These are phyloP conservation scores for Neophaeococcomyces mojaviensis DNA, from an alignment of 2,329 filamentous ascomycete genomes.

Conservation along the genomic window DNA sequence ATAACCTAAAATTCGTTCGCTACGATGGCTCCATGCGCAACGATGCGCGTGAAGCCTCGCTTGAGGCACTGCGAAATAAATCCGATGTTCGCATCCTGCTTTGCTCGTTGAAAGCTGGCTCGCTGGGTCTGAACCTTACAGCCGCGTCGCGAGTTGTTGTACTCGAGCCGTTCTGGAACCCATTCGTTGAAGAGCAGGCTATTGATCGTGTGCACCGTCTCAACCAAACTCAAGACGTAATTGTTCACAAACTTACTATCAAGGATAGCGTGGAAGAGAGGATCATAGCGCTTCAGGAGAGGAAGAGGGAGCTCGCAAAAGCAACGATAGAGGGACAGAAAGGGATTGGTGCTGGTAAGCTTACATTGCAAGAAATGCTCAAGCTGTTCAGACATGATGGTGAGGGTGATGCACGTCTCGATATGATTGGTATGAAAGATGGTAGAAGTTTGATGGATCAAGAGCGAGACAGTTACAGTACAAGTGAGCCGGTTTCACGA, in stretches of 20 bases:
- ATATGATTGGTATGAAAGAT: constrained; percentile 13
- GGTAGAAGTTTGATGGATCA: constrained; percentile 8
- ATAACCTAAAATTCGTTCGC: constrained; percentile 70
- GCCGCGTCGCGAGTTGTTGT: constrained; percentile 90
- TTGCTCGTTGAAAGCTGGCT: constrained; percentile 90
- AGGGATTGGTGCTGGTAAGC: constrained; percentile 62
- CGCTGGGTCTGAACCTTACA: constrained; percentile 85
- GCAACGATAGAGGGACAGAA: constrained; percentile 71
- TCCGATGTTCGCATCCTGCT: constrained; percentile 71
- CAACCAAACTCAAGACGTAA: constrained; percentile 88
- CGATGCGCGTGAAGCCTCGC: constrained; percentile 79
- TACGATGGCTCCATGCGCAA: constrained; percentile 96
- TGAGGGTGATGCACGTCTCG: constrained; percentile 33
- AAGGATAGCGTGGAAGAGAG: constrained; percentile 81
- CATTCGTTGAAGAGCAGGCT: constrained; percentile 96
- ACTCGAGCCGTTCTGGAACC: constrained; percentile 98
- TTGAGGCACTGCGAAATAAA: constrained; percentile 69
- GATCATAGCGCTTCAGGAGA: constrained; percentile 88
- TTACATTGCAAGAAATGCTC: constrained; percentile 89
- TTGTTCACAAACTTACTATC: constrained; percentile 91
- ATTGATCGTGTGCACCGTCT: constrained; percentile 98
- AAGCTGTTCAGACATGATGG: constrained; percentile 73
- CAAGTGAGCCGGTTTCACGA: neutral
- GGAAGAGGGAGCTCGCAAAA: constrained; percentile 85
- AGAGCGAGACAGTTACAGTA: constrained; percentile 2